These are phyloP conservation scores for Zygotorulaspora sp. DNA, from an alignment of 805 yeast genomes.

Conservation along the genomic window DNA sequence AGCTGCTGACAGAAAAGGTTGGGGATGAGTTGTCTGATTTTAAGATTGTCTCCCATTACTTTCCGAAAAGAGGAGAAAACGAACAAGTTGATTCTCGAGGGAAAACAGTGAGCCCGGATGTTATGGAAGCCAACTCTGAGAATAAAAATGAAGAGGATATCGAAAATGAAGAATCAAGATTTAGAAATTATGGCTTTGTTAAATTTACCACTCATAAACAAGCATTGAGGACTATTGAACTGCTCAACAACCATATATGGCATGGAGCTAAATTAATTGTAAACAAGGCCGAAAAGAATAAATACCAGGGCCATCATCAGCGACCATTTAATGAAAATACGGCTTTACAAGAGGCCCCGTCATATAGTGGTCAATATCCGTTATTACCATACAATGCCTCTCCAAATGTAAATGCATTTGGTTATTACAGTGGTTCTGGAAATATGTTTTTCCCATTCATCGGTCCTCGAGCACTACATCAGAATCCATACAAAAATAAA, in stretches of 20 bases:
- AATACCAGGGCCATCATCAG: conserved; percentile 10
- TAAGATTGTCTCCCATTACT: conserved; percentile 28
- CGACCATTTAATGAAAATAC: conserved; percentile 6
- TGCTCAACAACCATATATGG: conserved; percentile 44
- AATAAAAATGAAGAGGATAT: neutral
- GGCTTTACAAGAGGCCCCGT: neutral
- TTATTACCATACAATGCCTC: conserved; percentile 1
- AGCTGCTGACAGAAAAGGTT: conserved; percentile 42
- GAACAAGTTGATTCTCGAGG: conserved; percentile 11
- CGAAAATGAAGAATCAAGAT: conserved; percentile 16
- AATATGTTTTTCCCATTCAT: conserved; percentile 6
- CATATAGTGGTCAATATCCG: conserved; percentile 1
- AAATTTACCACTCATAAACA: conserved; percentile 46
- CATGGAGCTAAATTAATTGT: conserved; percentile 25
- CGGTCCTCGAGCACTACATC: conserved; percentile 3
- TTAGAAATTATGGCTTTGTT: conserved; percentile 51
- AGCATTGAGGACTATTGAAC: conserved; percentile 46
- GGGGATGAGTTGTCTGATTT: conserved; percentile 28
- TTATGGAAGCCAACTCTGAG: neutral
- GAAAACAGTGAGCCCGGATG: conserved; percentile 3
- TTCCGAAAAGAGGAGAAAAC: conserved; percentile 25
- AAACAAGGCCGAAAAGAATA: conserved; percentile 40
- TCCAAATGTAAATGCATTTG: conserved; percentile 1
- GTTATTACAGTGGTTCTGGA: conserved; percentile 7
- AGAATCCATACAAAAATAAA: neutral